Conservation (phyloP, 768 basidiomycete genomes). For the Clathrus columnatus region DNA sequence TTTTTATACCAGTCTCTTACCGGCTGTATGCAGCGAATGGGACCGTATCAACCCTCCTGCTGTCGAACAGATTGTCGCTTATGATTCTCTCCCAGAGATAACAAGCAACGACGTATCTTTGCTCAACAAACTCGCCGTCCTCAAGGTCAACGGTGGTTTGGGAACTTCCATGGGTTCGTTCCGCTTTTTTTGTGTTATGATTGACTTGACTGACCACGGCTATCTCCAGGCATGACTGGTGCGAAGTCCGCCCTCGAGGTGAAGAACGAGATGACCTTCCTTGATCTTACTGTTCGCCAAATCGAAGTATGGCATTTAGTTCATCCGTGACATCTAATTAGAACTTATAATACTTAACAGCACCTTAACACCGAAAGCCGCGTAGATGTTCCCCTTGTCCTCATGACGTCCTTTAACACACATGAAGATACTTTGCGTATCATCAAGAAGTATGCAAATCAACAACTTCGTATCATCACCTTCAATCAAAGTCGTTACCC, state of each 20-base stretch:
- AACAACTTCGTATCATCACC: conserved; percentile 85
- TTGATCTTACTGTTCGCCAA: conserved; percentile 89
- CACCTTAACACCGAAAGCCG: conserved; percentile 80
- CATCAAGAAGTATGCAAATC: conserved; percentile 94
- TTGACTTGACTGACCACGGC: background rate
- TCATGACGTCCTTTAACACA: conserved; percentile 99
- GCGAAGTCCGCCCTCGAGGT: conserved; percentile 94
- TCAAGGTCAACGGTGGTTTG: conserved; percentile 92
- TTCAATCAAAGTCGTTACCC: conserved; percentile 96
- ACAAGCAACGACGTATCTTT: conserved; percentile 42
- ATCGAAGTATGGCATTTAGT: conserved; percentile 48
- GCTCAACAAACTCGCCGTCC: conserved; percentile 88
- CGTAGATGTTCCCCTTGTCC: conserved; percentile 91
- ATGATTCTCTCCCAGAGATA: conserved; percentile 57
- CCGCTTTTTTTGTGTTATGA: background rate
- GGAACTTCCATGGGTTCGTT: conserved; percentile 79
- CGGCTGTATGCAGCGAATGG: conserved; percentile 54
- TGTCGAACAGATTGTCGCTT: conserved; percentile 78
- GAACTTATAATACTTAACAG: conserved; percentile 17
- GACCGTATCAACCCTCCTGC: conserved; percentile 83
- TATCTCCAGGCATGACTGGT: conserved; percentile 58
- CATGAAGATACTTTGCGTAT: conserved; percentile 93
- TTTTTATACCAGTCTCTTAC: conserved; percentile 2
- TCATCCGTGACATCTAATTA: background rate
- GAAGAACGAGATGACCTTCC: conserved; percentile 96